Evolutionary conservation across 169 alveolate genomes (phyloP).

Genomic region (Plasmodium chabaudi): DNA sequence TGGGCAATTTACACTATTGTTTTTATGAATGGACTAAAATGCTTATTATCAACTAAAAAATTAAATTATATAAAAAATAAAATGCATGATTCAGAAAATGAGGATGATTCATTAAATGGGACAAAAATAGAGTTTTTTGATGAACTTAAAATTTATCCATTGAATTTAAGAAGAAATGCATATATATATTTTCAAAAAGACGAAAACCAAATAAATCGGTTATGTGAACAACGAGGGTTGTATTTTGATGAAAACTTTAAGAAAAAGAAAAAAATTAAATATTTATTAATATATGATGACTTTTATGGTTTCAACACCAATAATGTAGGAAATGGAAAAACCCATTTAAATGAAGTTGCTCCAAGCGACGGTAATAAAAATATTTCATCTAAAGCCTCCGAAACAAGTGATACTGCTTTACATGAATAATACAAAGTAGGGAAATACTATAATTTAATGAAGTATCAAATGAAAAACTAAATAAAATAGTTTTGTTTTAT

Average conservation of each 20-base stretch:
- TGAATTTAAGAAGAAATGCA: conserved; percentile 67
- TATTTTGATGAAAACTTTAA: conserved; percentile 54
- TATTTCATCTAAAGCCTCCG: not conserved
- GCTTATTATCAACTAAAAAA: conserved; percentile 44
- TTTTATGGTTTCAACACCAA: conserved; percentile 21
- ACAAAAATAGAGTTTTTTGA: conserved; percentile 52
- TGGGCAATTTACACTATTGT: conserved; percentile 51
- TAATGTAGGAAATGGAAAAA: conserved; percentile 18
- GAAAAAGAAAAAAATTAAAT: conserved; percentile 57
- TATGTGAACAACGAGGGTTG: conserved; percentile 71
- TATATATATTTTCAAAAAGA: conserved; percentile 54
- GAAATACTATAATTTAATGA: not conserved
- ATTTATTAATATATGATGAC: conserved; percentile 63
- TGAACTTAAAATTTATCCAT: conserved; percentile 58
- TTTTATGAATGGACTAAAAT: conserved; percentile 61
- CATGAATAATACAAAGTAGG: not conserved
- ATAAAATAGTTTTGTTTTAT: not conserved
- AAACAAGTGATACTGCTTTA: not conserved
- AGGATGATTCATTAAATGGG: conserved; percentile 33
- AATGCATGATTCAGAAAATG: conserved; percentile 22
- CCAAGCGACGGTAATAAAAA: conserved; percentile 39
- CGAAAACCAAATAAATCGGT: conserved; percentile 40
- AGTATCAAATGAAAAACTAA: no score
- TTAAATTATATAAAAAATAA: conserved; percentile 50
- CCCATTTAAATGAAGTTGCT: conserved; percentile 8